Evolutionary conservation across 257 asterid genomes (phyloP).

Genomic region (Solanum bulbocastanum): DNA sequence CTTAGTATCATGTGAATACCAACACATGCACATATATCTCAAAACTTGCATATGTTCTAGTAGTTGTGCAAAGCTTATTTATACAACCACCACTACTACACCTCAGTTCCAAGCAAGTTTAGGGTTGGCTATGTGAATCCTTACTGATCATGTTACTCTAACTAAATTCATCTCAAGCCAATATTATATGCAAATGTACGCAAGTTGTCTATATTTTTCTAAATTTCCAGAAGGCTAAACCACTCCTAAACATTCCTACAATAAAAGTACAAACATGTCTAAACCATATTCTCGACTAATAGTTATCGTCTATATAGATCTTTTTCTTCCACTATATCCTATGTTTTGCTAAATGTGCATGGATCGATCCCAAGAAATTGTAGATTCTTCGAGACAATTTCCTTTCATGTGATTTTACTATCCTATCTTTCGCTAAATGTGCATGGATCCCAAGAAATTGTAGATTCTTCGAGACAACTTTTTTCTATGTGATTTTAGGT

Average conservation of each 20-base stretch:
- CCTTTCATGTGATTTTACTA: not conserved
- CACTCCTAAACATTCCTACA: not conserved
- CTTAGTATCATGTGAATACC: not conserved
- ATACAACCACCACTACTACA: not conserved
- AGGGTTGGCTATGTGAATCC: not conserved
- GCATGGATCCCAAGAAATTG: not conserved
- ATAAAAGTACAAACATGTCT: not conserved
- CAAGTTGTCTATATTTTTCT: not conserved
- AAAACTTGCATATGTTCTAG: not conserved
- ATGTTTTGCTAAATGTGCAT: not conserved
- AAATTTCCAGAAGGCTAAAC: not conserved
- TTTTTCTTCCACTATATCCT: not conserved
- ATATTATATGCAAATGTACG: not conserved
- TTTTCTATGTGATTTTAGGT: not conserved
- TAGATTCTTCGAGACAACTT: not conserved
- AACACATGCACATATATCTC: not conserved
- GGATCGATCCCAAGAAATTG: not conserved
- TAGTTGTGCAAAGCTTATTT: not conserved
- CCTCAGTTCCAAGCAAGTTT: not conserved
- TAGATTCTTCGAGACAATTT: not conserved
- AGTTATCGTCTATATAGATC: not conserved
- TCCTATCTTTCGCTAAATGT: not conserved
- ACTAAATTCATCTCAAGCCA: not conserved
- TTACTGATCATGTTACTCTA: not conserved
- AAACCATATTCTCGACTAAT: not conserved